These are phyloP conservation scores for Pyracantha coccinea DNA, from an alignment of 331 rosid genomes.

Conservation along the genomic window DNA sequence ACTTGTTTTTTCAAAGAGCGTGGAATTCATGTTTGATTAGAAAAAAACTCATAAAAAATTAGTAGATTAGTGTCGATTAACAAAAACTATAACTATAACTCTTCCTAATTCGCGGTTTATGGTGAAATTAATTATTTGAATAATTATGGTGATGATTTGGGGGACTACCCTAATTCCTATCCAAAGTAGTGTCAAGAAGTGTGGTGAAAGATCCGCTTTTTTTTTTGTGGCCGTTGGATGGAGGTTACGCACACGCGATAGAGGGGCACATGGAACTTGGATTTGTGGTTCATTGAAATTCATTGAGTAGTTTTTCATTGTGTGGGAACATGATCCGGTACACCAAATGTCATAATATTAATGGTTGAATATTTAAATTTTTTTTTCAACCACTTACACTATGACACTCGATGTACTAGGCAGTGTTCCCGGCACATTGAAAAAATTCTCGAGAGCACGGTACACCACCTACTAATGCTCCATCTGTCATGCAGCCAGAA, in stretches of 20 bases:
- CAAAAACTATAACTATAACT: neutral
- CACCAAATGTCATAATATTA: no score
- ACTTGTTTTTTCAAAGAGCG: constrained; percentile 8
- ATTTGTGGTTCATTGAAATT: constrained; percentile 15
- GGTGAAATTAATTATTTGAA: neutral
- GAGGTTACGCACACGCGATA: constrained; percentile 9
- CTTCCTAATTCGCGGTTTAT: neutral
- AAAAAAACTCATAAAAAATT: neutral
- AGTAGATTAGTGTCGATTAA: neutral
- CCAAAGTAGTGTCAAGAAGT: neutral
- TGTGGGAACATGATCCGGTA: no score
- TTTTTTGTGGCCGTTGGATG: neutral
- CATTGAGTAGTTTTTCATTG: neutral
- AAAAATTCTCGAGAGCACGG: neutral
- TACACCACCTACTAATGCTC: constrained; percentile 28
- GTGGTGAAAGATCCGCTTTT: neutral
- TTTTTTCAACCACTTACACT: no score
- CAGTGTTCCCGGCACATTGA: no score
- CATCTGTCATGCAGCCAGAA: constrained; percentile 28
- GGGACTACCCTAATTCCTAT: neutral
- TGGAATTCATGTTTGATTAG: neutral
- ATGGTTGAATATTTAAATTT: no score
- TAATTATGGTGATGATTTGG: neutral
- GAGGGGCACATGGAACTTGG: constrained; percentile 11
- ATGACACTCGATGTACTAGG: no score